Evolutionary conservation across 2,329 filamentous ascomycete species (phyloP).

Genomic region (Monilinia aucupariae): DNA sequence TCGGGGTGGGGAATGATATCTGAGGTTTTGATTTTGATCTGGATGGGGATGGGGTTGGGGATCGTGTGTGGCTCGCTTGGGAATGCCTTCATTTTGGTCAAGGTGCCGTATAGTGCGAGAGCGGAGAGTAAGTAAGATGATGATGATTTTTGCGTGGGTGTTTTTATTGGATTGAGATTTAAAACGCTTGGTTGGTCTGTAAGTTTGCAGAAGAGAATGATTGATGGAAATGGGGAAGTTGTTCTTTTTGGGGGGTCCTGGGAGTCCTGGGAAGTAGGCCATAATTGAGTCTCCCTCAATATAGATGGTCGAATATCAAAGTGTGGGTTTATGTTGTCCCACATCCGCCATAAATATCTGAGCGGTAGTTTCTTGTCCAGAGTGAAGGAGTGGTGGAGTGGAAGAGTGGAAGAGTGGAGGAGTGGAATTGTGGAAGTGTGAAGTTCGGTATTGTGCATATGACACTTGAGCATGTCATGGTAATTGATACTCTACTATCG

Average conservation of each 20-base stretch:
- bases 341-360: not conserved
- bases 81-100: not conserved
- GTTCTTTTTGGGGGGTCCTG: too few species aligned
- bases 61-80: not conserved
- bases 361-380: not conserved
- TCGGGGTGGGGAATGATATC: not conserved
- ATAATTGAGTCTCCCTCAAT: constrained; percentile 2
- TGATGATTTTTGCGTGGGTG: not conserved
- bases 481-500: not conserved
- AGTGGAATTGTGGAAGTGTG: not conserved
- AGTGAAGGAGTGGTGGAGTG: too few species aligned
- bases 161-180: too few species aligned
- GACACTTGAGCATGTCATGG: not conserved
- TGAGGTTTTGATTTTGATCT: not conserved
- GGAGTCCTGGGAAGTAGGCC: not conserved
- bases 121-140: not conserved
- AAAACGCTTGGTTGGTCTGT: too few species aligned
- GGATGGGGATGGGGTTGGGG: not conserved
- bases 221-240: not conserved
- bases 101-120: not conserved
- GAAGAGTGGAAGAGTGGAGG: not conserved
- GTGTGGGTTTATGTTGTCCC: not conserved
- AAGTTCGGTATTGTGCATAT: too few species aligned
- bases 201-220: not conserved
- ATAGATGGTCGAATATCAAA: constrained; percentile 1